phyloP scores from a whole-genome alignment of 2,329 filamentous ascomycete species.

The Huntiella bhutanensis region DNA sequence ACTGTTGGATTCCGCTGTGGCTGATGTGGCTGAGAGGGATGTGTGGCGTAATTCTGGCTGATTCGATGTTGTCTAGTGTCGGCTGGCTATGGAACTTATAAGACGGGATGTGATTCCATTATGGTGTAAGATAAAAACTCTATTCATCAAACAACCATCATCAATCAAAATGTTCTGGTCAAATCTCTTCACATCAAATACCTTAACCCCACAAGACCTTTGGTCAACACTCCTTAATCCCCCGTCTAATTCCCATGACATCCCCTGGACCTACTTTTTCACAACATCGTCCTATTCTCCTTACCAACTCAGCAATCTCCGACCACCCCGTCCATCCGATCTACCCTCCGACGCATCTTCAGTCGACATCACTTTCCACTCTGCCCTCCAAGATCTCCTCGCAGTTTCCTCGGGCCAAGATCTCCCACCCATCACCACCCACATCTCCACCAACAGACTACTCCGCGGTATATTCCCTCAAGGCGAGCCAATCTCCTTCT shows the following conservation, averaged over 20 bases:
- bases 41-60: no score
- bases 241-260: conserved; percentile 5
- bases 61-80: no score
- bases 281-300: conserved; percentile 25
- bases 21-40: no score
- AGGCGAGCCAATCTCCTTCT: conserved; percentile 24
- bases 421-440: conserved; percentile 22
- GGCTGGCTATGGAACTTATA: no score
- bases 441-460: conserved; percentile 20
- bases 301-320: conserved; percentile 24
- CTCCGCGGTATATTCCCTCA: conserved; percentile 22
- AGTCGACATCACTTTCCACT: conserved; percentile 29
- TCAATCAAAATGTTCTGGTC: conserved; percentile 8
- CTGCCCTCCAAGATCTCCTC: conserved; percentile 40
- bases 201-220: no score
- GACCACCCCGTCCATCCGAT: conserved; percentile 28
- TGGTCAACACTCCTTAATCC: not conserved
- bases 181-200: no score
- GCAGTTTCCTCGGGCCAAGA: conserved; percentile 24
- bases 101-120: not conserved
- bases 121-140: not conserved
- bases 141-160: not conserved
- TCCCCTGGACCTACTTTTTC: conserved; percentile 10
- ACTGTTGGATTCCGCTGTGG: no score
- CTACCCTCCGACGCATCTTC: conserved; percentile 17